A percentile compares a stretch with the other conserved stretches of the same genome.
phyloP scores from a whole-genome alignment of 768 basidiomycete species.

The Butyriboletus loyo region DNA sequence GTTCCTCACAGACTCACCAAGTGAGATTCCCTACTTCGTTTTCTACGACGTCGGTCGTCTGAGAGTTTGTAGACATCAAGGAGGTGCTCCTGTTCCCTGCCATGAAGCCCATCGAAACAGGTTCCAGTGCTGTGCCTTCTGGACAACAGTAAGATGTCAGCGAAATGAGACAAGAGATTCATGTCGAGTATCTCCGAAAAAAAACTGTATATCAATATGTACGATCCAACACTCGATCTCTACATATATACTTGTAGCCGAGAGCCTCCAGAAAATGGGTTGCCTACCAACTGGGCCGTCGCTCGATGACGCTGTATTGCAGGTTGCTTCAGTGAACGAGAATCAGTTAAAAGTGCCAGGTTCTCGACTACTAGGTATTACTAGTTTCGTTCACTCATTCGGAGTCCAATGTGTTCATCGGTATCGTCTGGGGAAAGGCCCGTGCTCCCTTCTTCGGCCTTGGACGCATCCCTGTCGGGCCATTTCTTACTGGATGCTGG shows the following conservation, averaged over 20 bases:
- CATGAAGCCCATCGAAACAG: constrained; percentile 80
- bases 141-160: constrained; percentile 13
- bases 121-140: constrained; percentile 33
- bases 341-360: too few relatives aligned
- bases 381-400: too few relatives aligned
- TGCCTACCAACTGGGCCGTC: neutral
- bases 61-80: constrained; percentile 72
- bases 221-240: neutral
- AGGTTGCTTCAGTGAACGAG: too few relatives aligned
- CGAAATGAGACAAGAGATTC: constrained; percentile 31
- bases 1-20: constrained; percentile 97
- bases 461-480: too few relatives aligned
- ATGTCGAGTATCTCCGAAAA: neutral
- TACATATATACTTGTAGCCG: neutral
- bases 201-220: neutral
- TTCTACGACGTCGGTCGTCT: neutral
- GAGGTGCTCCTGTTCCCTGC: constrained; percentile 96
- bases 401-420: too few relatives aligned
- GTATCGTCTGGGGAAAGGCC: too few relatives aligned
- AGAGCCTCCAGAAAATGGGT: neutral
- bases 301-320: too few relatives aligned
- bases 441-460: too few relatives aligned
- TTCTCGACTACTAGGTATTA: too few relatives aligned
- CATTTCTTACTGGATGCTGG: too few relatives aligned
- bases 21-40: constrained; percentile 40